Evolutionary conservation across 139 green algal genomes (phyloP).

Genomic region (Astrephomene gubernaculifera): DNA sequence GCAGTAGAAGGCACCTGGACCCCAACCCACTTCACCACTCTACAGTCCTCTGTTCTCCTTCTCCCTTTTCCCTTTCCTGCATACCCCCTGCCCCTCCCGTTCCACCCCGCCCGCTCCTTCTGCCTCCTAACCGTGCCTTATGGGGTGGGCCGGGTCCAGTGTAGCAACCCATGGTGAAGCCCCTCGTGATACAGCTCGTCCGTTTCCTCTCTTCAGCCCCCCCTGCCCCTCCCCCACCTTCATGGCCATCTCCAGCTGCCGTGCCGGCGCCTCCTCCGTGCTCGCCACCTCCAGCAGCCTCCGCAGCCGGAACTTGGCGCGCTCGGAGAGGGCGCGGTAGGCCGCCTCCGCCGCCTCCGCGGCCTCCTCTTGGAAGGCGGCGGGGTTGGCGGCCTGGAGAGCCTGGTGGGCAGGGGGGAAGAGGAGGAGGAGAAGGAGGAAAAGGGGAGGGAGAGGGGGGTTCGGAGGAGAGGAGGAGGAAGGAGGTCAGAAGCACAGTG

Average conservation of each 20-base stretch:
- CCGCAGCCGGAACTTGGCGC: constrained; percentile 4
- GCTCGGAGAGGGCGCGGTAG: constrained; percentile 20
- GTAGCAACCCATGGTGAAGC: too few species aligned
- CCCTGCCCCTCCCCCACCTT: neutral
- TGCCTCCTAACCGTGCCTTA: too few species aligned
- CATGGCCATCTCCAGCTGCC: constrained; percentile 9
- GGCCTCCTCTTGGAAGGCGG: constrained; percentile 33
- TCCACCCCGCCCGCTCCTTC: neutral
- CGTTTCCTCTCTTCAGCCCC: too few species aligned
- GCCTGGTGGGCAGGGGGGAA: constrained; percentile 5
- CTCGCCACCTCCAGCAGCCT: constrained; percentile 1
- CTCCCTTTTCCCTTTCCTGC: too few species aligned
- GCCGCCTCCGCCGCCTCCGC: constrained; percentile 34
- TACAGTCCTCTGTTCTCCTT: too few species aligned
- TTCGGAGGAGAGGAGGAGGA: neutral
- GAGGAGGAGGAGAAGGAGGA: neutral
- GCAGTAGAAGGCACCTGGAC: too few species aligned
- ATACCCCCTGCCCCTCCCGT: neutral
- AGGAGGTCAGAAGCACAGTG: neutral
- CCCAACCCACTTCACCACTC: too few species aligned
- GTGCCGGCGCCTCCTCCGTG: constrained; percentile 6
- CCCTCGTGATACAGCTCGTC: too few species aligned
- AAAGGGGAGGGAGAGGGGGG: neutral
- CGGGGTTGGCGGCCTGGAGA: constrained; percentile 32
- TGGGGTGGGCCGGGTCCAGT: too few species aligned